Conservation (phyloP, 768 basidiomycete species). For the Brasilioporus rufonigricans region DNA sequence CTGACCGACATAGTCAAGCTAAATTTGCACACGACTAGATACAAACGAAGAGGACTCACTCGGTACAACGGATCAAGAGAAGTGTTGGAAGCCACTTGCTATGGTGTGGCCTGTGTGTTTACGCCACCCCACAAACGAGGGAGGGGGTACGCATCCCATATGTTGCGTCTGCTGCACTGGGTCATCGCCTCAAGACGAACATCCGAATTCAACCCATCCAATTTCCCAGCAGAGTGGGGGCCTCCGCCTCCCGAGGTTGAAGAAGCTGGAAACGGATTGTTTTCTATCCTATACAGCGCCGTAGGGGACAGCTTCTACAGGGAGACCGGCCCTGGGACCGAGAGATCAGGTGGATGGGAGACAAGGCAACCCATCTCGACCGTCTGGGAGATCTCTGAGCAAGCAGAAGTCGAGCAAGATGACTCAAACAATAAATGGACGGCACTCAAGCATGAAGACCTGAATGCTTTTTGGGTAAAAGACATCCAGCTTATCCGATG, state of each 20-base stretch:
- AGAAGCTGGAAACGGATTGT: too few relatives aligned
- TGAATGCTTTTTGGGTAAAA: slow-evolving; percentile 16
- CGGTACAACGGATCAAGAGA: too few relatives aligned
- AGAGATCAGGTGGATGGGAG: background rate
- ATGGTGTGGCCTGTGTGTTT: too few relatives aligned
- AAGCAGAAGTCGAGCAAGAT: background rate
- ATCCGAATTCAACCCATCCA: background rate
- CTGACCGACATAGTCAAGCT: background rate
- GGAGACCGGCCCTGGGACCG: background rate
- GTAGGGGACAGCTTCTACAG: background rate
- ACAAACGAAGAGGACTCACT: too few relatives aligned
- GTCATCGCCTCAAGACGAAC: background rate
- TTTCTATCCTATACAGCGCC: too few relatives aligned
- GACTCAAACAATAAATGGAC: background rate
- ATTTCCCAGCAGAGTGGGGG: background rate
- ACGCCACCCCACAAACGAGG: too few relatives aligned
- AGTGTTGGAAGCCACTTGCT: too few relatives aligned
- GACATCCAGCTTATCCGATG: slow-evolving; percentile 39
- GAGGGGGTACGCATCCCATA: too few relatives aligned
- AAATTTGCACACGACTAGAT: slow-evolving; percentile 11
- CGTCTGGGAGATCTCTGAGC: slow-evolving; percentile 33
- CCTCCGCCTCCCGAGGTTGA: background rate
- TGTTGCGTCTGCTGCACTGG: background rate
- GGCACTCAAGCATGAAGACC: background rate
- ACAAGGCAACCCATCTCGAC: slow-evolving; percentile 34